Percentiles rank a stretch among this genome's conserved stretches.
phyloP scores from a whole-genome alignment of 768 basidiomycete species.

The Lyophyllum shimeji region DNA sequence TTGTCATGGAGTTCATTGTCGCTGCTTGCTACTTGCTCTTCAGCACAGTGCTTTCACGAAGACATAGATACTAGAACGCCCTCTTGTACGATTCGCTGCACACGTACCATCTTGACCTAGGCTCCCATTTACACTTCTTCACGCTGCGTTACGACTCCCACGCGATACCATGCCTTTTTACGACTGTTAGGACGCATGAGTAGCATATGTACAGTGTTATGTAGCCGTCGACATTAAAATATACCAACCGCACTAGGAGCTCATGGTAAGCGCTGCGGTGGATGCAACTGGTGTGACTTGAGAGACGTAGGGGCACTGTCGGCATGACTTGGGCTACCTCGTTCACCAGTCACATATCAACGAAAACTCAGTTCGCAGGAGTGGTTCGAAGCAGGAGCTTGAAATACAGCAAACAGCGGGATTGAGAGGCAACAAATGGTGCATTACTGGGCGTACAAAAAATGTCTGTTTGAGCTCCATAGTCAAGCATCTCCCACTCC shows the following conservation, averaged over 20 bases:
- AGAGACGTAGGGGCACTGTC: too few relatives aligned
- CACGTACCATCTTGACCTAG: background rate
- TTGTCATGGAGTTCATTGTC: constrained; percentile 59
- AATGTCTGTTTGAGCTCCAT: constrained; percentile 66
- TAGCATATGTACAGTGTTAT: constrained; percentile 5
- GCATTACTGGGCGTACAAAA: background rate
- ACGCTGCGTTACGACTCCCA: constrained; percentile 7
- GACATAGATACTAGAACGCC: constrained; percentile 21
- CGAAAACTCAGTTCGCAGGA: too few relatives aligned
- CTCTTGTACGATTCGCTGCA: background rate
- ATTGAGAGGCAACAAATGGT: background rate
- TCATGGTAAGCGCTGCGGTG: background rate
- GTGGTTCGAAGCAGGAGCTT: background rate
- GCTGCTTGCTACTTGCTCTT: constrained; percentile 47
- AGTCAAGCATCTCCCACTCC: constrained; percentile 70
- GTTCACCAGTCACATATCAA: too few relatives aligned
- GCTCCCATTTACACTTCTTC: background rate
- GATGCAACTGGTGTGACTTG: too few relatives aligned
- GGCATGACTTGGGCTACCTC: too few relatives aligned
- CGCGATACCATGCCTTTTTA: constrained; percentile 2
- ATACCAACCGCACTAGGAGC: background rate
- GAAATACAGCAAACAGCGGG: background rate
- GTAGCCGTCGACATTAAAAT: constrained; percentile 1
- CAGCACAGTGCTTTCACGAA: constrained; percentile 40
- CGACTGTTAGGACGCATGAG: background rate